A percentile compares a stretch with the other conserved stretches of the same genome.
phyloP scores from a whole-genome alignment of 2,329 filamentous ascomycete species.

The Cercospora canescens region DNA sequence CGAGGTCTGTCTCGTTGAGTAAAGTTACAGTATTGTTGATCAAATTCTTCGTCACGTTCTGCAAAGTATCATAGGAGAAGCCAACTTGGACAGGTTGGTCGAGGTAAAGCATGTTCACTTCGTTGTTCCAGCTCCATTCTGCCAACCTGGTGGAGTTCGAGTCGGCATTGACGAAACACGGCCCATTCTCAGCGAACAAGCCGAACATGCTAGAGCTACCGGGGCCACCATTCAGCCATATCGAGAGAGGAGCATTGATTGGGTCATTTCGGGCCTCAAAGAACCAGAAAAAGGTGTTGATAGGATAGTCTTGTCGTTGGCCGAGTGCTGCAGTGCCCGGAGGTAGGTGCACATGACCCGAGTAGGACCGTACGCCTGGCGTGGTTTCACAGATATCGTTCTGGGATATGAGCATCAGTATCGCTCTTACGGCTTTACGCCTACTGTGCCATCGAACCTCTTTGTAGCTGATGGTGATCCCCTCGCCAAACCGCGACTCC shows the following conservation, averaged over 20 bases:
- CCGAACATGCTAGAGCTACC: constrained; percentile 55
- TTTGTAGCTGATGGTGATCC: constrained; percentile 32
- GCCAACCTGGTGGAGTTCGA: constrained; percentile 53
- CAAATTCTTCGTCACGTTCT: constrained; percentile 40
- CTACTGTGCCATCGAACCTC: constrained; percentile 33
- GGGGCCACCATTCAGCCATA: constrained; percentile 62
- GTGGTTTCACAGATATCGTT: constrained; percentile 57
- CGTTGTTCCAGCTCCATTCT: constrained; percentile 63
- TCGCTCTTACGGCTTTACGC: not conserved
- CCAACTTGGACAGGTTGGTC: constrained; percentile 63
- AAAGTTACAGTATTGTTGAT: constrained; percentile 18
- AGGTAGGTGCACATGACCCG: constrained; percentile 58
- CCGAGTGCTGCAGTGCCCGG: constrained; percentile 1
- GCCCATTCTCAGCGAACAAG: constrained; percentile 52
- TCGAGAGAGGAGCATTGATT: constrained; percentile 54
- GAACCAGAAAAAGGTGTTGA: constrained; percentile 38
- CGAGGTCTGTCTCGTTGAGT: constrained; percentile 20
- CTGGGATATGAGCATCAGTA: constrained; percentile 26
- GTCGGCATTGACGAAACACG: constrained; percentile 56
- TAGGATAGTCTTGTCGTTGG: not conserved
- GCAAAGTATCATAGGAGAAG: constrained; percentile 50
- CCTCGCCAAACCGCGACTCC: constrained; percentile 42
- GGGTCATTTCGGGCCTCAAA: constrained; percentile 59
- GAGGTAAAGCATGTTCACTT: constrained; percentile 60
- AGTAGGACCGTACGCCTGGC: constrained; percentile 57